A percentile compares a stretch with the other conserved stretches of the same genome.
These are phyloP conservation scores for Lactarius sanguifluus DNA, from an alignment of 768 basidiomycete species.

Conservation along the genomic window DNA sequence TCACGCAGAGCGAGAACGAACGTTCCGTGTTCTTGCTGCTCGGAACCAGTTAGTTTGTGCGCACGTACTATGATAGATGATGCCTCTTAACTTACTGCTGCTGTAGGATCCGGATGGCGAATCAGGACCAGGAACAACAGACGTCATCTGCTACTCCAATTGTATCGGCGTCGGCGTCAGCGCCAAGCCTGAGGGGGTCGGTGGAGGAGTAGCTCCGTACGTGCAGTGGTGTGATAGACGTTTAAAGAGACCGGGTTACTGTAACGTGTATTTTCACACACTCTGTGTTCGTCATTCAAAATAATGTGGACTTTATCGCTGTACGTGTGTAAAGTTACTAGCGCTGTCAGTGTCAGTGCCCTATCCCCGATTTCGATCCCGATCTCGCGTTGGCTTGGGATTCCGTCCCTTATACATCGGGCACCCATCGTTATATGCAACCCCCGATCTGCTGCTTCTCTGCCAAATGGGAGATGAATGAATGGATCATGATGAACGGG, in stretches of 20 bases:
- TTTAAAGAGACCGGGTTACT: background rate
- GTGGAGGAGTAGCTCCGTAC: background rate
- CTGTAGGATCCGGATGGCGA: slow-evolving; percentile 21
- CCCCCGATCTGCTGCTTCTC: background rate
- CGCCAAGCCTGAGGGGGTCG: background rate
- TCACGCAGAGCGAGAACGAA: slow-evolving; percentile 22
- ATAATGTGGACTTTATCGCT: no score
- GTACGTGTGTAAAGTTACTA: no score
- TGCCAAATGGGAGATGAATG: background rate
- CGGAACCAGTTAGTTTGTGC: slow-evolving; percentile 20
- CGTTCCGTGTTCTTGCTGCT: slow-evolving; percentile 24
- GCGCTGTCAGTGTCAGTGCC: background rate
- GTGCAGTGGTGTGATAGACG: background rate
- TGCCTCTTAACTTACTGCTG: no score
- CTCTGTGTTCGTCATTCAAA: no score
- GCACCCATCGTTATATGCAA: background rate
- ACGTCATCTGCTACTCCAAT: background rate
- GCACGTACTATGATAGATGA: no score
- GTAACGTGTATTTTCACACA: no score
- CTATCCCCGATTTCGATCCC: slow-evolving; percentile 3
- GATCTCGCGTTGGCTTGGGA: background rate
- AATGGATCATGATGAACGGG: no score
- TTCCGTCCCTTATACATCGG: slow-evolving; percentile 1
- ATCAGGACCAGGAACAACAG: slow-evolving; percentile 18
- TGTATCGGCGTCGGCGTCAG: background rate